Base-by-base conservation (phyloP, 306 rosid genomes). In the Casuarina cunninghamiana region DNA sequence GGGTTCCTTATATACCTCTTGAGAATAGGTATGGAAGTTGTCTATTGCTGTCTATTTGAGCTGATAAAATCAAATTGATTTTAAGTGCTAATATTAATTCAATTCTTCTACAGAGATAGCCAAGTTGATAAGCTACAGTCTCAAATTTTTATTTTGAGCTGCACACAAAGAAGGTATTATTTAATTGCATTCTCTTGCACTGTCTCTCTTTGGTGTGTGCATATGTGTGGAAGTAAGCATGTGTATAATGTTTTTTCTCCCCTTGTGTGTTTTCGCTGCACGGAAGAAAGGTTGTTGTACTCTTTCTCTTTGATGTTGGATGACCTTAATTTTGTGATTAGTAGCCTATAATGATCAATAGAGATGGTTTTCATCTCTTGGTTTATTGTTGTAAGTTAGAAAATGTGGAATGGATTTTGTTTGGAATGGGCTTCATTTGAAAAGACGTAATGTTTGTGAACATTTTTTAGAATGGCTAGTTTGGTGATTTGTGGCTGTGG, bases 1-100 rank as follows among this genome's bases (percentile, higher is more conserved):
- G 97, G 98, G 88, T 94, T 80, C 98, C 97, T 2, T 94, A 89
- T 79, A 89, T 94, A 88, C 97, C 97, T 42, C 43, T 89, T 16
- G 98, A 83, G 80, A 53, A 85, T 51, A 53, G 88, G 88, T 87
- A 87, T 69, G 71, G 35, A 41, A 65, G 17, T 65, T 35, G 46
- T 58, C 82, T 69, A 32, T 10, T 53, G 61, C 76, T 73, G 45
- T 65, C 60, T 53, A 46, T 72, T 73, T 73, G 43, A 51, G 10
- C 46, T 8, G 46, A 35, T 38, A 13, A 41, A 61, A 66, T 69
- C 32, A 26, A 26, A 1, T 26, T 26, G 1, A 0, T 26, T 26
- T 26, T 26, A 26, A 43, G 37, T 67, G 16, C 57, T 35, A 44
- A 81, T 75, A 3, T 42, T 62, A 39, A 61, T 83, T 74, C 71